A percentile compares a stretch with the other conserved stretches of the same genome.
These are phyloP conservation scores for Aspergillus fijiensis DNA, from an alignment of 2,329 filamentous ascomycete species.

Conservation along the genomic window DNA sequence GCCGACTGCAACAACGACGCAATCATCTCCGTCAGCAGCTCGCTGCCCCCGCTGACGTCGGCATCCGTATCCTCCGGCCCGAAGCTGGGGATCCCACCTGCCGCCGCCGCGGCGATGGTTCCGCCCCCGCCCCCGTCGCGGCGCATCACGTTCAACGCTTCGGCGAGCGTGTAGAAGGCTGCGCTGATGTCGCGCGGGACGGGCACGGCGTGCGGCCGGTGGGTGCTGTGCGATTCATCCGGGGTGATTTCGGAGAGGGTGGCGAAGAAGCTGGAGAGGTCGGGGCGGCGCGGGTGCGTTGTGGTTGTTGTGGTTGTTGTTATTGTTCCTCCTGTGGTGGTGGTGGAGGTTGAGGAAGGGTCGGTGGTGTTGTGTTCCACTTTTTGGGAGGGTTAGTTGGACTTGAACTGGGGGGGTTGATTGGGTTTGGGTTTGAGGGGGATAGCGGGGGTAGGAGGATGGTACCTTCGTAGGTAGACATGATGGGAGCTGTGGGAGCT, in stretches of 20 bases:
- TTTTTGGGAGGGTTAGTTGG: constrained; percentile 21
- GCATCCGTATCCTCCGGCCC: constrained; percentile 8
- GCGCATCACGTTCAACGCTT: constrained; percentile 61
- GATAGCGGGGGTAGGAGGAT: background rate
- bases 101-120: constrained; percentile 24
- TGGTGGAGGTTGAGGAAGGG: constrained; percentile 19
- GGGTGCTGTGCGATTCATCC: constrained; percentile 34
- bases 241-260: constrained; percentile 59
- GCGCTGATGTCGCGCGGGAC: constrained; percentile 62
- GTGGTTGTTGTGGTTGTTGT: constrained; percentile 15
- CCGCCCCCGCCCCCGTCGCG: constrained; percentile 35
- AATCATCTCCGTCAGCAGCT: constrained; percentile 56
- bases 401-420: background rate
- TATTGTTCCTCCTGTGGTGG: background rate
- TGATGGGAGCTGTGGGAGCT: constrained; percentile 19
- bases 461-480: constrained; percentile 46
- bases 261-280: constrained; percentile 65
- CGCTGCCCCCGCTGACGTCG: constrained; percentile 32
- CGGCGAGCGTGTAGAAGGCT: constrained; percentile 59
- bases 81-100: constrained; percentile 28
- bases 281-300: constrained; percentile 54
- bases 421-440: background rate
- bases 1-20: constrained; percentile 55
- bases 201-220: constrained; percentile 59
- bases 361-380: constrained; percentile 45